Conservation (phyloP, 1,284 basidiomycete genomes). For the Trichosporon asahii region DNA sequence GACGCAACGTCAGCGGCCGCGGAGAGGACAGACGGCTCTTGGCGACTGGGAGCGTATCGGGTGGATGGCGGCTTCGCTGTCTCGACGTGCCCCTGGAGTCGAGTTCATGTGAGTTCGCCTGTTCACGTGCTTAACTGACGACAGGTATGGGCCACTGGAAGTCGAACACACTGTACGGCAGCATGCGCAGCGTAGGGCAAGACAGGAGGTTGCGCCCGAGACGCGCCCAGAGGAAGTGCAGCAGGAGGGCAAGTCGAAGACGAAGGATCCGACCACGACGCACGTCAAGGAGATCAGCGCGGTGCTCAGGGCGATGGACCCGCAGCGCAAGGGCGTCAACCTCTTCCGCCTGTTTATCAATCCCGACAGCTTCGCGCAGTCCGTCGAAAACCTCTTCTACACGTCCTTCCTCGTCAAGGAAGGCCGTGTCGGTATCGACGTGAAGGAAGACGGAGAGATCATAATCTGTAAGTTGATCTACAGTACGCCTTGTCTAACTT, state of each 20-base stretch:
- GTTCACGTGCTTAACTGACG: constrained; percentile 14
- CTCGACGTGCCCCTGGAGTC: constrained; percentile 45
- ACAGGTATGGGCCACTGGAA: constrained; percentile 42
- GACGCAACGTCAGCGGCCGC: not conserved
- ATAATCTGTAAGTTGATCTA: constrained; percentile 48
- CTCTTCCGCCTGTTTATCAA: constrained; percentile 45
- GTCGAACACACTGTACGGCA: constrained; percentile 22
- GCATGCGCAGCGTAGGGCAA: not conserved
- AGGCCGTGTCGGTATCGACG: constrained; percentile 48
- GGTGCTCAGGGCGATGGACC: constrained; percentile 28
- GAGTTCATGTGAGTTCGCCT: constrained; percentile 52
- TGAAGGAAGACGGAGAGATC: constrained; percentile 49
- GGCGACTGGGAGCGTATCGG: constrained; percentile 51
- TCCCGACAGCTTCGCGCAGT: constrained; percentile 38
- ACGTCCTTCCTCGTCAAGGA: constrained; percentile 57
- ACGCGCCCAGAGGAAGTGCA: constrained; percentile 33
- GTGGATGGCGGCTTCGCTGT: constrained; percentile 48
- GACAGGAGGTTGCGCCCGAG: constrained; percentile 24
- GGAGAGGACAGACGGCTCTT: constrained; percentile 18
- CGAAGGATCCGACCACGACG: constrained; percentile 29
- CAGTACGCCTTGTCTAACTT: not conserved
- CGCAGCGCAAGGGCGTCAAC: constrained; percentile 40
- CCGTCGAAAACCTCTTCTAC: constrained; percentile 59
- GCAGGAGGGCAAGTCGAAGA: constrained; percentile 19
- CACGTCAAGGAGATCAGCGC: constrained; percentile 34